phyloP scores from a whole-genome alignment of 177 flowering plant species.

The Vitis hybrid region DNA sequence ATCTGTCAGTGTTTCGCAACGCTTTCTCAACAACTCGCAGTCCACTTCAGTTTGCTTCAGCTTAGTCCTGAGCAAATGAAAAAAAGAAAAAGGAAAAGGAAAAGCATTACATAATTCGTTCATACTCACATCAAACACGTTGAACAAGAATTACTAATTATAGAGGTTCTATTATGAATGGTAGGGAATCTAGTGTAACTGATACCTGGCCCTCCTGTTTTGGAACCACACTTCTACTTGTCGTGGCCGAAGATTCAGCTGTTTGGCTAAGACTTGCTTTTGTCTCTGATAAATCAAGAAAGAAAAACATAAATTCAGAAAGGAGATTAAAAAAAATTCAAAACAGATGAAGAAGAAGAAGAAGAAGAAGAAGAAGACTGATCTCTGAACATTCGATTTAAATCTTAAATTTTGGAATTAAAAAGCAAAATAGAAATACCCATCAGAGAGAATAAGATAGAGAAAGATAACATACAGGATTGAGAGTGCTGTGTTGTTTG shows the following conservation, averaged over 20 bases:
- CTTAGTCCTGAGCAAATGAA: conserved; percentile 31
- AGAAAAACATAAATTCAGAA: not conserved
- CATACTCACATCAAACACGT: not conserved
- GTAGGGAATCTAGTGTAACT: not conserved
- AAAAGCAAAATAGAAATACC: not conserved
- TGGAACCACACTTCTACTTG: conserved; percentile 81
- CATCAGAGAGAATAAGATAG: not conserved
- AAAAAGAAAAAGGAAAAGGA: not conserved
- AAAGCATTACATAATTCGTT: not conserved
- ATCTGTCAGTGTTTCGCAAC: conserved; percentile 34
- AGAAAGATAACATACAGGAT: conserved; percentile 25
- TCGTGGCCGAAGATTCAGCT: conserved; percentile 49
- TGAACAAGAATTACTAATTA: too few species aligned
- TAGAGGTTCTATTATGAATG: too few species aligned
- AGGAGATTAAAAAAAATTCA: too few species aligned
- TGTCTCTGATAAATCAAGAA: conserved; percentile 36
- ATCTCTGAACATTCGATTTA: too few species aligned
- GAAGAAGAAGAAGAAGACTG: too few species aligned
- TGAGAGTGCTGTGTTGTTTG: conserved; percentile 38
- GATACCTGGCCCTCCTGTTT: conserved; percentile 62
- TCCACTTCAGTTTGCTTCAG: conserved; percentile 50
- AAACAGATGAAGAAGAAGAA: too few species aligned
- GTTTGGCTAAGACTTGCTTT: conserved; percentile 44
- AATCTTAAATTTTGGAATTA: not conserved
- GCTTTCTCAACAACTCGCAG: conserved; percentile 34